phyloP scores from a whole-genome alignment of 2,329 filamentous ascomycete genomes.

The Cytospora mali region DNA sequence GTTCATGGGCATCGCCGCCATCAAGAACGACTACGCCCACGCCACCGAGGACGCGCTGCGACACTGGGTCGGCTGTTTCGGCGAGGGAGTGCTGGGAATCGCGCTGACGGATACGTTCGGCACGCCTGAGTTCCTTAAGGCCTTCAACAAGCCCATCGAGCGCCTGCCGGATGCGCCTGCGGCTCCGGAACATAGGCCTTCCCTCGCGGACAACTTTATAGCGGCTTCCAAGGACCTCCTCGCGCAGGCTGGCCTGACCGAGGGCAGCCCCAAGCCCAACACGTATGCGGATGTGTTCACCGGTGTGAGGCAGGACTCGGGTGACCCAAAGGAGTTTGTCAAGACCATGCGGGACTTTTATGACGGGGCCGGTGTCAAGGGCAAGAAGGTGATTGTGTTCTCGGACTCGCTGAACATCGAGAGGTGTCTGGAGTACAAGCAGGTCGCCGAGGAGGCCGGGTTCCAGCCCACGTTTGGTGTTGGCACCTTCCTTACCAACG shows the following conservation, averaged over 20 bases:
- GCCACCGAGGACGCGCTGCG: slow-evolving; percentile 83
- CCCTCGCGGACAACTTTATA: slow-evolving; percentile 37
- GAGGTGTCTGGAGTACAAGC: slow-evolving; percentile 86
- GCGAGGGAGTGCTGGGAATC: slow-evolving; percentile 79
- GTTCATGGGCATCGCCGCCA: slow-evolving; percentile 98
- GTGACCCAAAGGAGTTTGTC: slow-evolving; percentile 79
- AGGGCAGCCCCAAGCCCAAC: slow-evolving; percentile 46
- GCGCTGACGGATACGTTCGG: slow-evolving; percentile 97
- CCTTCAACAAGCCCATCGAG: slow-evolving; percentile 70
- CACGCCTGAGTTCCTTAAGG: slow-evolving; percentile 82
- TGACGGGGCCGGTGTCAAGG: slow-evolving; percentile 70
- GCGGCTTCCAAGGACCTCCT: slow-evolving; percentile 29
- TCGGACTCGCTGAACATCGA: slow-evolving; percentile 95
- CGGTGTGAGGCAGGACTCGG: slow-evolving; percentile 88
- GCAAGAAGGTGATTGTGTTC: slow-evolving; percentile 89
- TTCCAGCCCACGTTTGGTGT: slow-evolving; percentile 91
- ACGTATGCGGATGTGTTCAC: slow-evolving; percentile 82
- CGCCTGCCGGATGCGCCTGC: slow-evolving; percentile 45
- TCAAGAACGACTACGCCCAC: slow-evolving; percentile 79
- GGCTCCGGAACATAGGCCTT: slow-evolving; percentile 35
- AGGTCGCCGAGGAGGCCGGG: slow-evolving; percentile 74
- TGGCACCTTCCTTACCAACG: slow-evolving; percentile 94
- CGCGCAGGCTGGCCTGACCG: slow-evolving; percentile 45
- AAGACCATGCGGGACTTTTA: slow-evolving; percentile 82
- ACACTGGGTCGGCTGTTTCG: slow-evolving; percentile 92